phyloP scores from a whole-genome alignment of 2,329 filamentous ascomycete species.

The Claviceps digitariae region DNA sequence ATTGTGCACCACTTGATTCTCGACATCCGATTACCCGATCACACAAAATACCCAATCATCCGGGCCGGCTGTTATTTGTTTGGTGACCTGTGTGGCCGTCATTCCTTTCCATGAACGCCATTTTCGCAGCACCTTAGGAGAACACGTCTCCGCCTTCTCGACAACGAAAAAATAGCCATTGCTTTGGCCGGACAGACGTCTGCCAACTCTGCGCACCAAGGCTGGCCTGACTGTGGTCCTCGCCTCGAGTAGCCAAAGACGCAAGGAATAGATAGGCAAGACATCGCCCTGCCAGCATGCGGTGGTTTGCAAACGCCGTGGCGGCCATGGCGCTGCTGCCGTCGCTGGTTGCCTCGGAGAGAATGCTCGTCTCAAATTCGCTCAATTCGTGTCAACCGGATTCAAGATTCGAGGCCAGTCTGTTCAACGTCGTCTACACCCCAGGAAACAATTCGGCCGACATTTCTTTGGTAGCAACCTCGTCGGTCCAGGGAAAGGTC shows the following conservation, averaged over 20 bases:
- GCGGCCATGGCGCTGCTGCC: slow-evolving; percentile 4
- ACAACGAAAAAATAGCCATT: not conserved
- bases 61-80: not conserved
- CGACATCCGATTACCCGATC: not conserved
- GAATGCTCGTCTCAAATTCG: slow-evolving; percentile 38
- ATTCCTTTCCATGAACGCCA: not conserved
- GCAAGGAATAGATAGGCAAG: not conserved
- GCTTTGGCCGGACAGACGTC: not conserved
- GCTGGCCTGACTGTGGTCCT: not conserved
- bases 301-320: not conserved
- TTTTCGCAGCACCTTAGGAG: not conserved
- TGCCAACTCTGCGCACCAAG: not conserved
- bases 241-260: not conserved
- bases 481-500: slow-evolving; percentile 49
- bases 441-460: slow-evolving; percentile 54
- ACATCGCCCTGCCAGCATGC: slow-evolving; percentile 1
- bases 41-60: not conserved
- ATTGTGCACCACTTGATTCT: not conserved
- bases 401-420: slow-evolving; percentile 66
- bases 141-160: not conserved
- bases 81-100: not conserved
- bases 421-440: slow-evolving; percentile 68
- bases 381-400: slow-evolving; percentile 67
- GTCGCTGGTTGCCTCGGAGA: slow-evolving; percentile 3
- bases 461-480: slow-evolving; percentile 63